phyloP scores from a whole-genome alignment of 305 asterid species.

The Fraxinus floribunda region DNA sequence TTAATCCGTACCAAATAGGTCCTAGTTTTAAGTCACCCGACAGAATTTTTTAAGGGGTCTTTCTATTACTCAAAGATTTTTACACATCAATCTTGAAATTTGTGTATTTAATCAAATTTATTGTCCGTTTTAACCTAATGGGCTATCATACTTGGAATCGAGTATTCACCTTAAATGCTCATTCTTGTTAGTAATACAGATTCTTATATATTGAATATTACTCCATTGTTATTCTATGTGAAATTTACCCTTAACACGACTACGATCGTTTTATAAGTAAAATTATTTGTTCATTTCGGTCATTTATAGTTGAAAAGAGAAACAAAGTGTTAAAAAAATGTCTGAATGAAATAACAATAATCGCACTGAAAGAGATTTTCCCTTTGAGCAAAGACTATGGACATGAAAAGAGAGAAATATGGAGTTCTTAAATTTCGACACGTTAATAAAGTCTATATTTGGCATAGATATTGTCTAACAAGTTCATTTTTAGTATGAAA shows the following conservation, averaged over 20 bases:
- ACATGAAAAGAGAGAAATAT: background rate
- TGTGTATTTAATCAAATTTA: too few species aligned
- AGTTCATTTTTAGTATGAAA: too few species aligned
- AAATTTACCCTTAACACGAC: background rate
- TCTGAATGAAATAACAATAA: slow-evolving; percentile 14
- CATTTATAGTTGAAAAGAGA: too few species aligned
- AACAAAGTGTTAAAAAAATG: background rate
- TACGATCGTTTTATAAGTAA: too few species aligned
- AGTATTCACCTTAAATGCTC: background rate
- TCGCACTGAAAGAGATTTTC: slow-evolving; percentile 22
- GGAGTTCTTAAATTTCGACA: slow-evolving; percentile 27
- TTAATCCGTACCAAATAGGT: too few species aligned
- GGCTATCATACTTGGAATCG: too few species aligned
- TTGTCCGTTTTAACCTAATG: too few species aligned
- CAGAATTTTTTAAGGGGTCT: background rate
- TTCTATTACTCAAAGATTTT: too few species aligned
- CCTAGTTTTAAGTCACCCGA: background rate
- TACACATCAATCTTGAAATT: too few species aligned
- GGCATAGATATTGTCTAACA: slow-evolving; percentile 34
- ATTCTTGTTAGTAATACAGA: background rate
- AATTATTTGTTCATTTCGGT: too few species aligned
- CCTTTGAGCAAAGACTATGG: background rate
- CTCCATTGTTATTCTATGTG: background rate
- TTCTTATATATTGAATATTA: background rate
- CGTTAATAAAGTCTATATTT: slow-evolving; percentile 19